Percentiles rank a stretch among this genome's conserved stretches.
Evolutionary conservation across 2,329 filamentous ascomycete species (phyloP).

Genomic region (Curvularia eragrostidis): DNA sequence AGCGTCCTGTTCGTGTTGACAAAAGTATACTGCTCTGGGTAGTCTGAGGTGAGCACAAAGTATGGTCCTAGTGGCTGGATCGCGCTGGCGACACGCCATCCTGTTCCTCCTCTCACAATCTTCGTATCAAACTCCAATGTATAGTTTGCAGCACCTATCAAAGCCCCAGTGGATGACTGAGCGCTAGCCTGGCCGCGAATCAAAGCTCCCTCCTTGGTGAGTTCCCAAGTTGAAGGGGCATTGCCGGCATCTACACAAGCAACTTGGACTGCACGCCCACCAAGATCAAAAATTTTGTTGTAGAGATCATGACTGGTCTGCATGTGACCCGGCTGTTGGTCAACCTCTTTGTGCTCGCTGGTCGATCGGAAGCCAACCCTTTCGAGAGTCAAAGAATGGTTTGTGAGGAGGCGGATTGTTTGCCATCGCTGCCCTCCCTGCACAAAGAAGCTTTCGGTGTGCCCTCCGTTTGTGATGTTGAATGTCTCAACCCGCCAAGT

Average conservation of each 20-base stretch:
- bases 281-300: constrained; percentile 50
- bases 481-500: constrained; percentile 28
- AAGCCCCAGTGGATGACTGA: constrained; percentile 2
- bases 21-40: background rate
- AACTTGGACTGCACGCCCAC: constrained; percentile 42
- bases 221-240: constrained; percentile 41
- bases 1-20: constrained; percentile 5
- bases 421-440: constrained; percentile 55
- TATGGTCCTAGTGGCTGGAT: background rate
- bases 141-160: constrained; percentile 1
- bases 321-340: background rate
- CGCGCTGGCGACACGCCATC: constrained; percentile 1
- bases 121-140: constrained; percentile 2
- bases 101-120: background rate
- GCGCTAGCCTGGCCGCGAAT: constrained; percentile 45
- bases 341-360: background rate
- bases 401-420: constrained; percentile 47
- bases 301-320: constrained; percentile 27
- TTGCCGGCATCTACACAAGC: constrained; percentile 51
- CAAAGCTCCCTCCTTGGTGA: constrained; percentile 45
- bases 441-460: constrained; percentile 44
- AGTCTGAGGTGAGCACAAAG: constrained; percentile 7
- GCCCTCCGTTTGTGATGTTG: constrained; percentile 35
- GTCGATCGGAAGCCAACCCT: constrained; percentile 44
- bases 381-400: constrained; percentile 42